phyloP scores from a whole-genome alignment of 345 rosid species.

The Kandelia obovata region DNA sequence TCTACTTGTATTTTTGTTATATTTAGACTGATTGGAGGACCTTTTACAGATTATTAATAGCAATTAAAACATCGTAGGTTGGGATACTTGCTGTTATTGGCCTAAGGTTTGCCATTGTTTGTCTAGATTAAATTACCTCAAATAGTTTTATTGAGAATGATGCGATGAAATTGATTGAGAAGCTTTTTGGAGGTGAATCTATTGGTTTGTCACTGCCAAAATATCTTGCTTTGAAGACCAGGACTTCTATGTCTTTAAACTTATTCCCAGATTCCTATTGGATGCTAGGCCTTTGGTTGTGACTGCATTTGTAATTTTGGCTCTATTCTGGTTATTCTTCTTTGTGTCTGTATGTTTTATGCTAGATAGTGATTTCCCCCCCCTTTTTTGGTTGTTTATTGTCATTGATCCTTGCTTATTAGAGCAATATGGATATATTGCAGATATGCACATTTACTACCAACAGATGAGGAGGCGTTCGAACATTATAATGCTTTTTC shows the following conservation, averaged over 20 bases:
- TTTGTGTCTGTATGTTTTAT: not conserved
- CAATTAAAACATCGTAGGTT: not conserved
- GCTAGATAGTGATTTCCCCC: not conserved
- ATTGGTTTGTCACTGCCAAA: not conserved
- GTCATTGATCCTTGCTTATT: not conserved
- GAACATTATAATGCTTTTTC: constrained; percentile 70
- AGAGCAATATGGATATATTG: not conserved
- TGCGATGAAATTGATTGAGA: not conserved
- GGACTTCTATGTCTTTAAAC: not conserved
- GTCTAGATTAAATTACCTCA: no score
- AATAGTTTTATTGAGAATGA: not conserved
- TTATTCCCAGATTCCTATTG: not conserved
- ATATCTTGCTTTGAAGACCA: not conserved
- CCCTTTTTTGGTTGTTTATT: not conserved
- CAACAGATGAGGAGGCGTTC: constrained; percentile 82
- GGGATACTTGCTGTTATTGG: not conserved
- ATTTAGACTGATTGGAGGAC: no score
- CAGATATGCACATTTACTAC: constrained; percentile 94
- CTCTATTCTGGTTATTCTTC: not conserved
- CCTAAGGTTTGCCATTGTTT: not conserved
- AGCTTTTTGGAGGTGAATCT: not conserved
- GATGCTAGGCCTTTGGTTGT: not conserved
- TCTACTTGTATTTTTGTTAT: no score
- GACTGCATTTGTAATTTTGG: not conserved
- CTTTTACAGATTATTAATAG: no score